Conservation (phyloP, 139 green algal species). For the Closterium sp. region DNA sequence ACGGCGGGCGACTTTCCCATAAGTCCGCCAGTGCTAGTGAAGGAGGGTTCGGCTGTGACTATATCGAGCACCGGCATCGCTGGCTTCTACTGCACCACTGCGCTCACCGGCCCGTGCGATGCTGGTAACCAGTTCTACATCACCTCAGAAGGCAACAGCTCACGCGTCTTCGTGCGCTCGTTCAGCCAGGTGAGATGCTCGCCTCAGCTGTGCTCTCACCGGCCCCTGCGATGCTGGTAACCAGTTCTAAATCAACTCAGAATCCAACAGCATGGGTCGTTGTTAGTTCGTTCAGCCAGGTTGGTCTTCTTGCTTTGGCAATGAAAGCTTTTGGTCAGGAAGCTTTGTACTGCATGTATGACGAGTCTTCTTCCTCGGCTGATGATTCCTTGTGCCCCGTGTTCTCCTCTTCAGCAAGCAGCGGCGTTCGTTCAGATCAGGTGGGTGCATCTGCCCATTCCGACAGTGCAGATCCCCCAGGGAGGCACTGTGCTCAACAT, state of each 20-base stretch:
- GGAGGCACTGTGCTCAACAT: background rate
- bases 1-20: background rate
- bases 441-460: background rate
- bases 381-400: too few relatives aligned
- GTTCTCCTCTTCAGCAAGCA: background rate
- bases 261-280: background rate
- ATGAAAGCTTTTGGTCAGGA: too few relatives aligned
- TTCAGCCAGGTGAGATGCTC: background rate
- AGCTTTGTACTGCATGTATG: too few relatives aligned
- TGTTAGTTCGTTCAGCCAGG: background rate
- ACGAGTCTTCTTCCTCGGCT: too few relatives aligned
- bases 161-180: background rate
- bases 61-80: background rate
- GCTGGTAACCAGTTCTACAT: slow-evolving; percentile 5
- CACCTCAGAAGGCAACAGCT: background rate
- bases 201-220: background rate
- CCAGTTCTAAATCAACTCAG: background rate
- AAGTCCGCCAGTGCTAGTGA: background rate
- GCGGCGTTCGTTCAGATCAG: background rate
- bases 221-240: background rate
- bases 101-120: background rate
- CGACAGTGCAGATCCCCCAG: background rate
- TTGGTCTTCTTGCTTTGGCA: background rate
- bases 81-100: background rate
- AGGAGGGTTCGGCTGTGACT: background rate